Conservation (phyloP, 148 eudicot species). For the Agrostemma githago region DNA sequence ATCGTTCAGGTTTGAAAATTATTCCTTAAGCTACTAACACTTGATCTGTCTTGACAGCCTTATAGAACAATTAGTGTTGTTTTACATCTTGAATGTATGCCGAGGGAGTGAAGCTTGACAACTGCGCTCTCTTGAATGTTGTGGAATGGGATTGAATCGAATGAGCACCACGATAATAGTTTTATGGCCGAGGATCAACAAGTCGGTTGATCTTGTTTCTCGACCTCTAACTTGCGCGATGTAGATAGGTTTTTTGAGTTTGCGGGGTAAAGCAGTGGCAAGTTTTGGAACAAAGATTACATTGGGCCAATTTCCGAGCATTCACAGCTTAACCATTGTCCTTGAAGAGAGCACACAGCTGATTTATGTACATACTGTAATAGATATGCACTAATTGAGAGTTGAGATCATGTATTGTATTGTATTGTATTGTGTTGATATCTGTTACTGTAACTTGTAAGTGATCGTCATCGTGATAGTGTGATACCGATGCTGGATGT, state of each 20-base stretch:
- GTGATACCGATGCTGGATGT: neutral
- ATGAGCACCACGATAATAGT: neutral
- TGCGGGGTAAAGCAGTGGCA: neutral
- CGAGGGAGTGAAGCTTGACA: constrained; percentile 25
- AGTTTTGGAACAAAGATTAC: neutral
- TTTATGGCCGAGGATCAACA: neutral
- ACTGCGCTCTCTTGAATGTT: constrained; percentile 38
- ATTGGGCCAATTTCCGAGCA: neutral
- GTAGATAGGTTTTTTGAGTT: neutral
- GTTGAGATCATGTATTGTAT: no score
- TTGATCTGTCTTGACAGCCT: no score
- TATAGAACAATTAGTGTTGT: no score
- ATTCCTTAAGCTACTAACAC: no score
- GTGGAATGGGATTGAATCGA: neutral
- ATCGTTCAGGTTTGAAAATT: no score
- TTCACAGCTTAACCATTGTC: neutral
- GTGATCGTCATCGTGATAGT: neutral
- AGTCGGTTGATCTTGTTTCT: neutral
- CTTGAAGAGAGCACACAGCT: neutral
- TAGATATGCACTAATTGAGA: no score
- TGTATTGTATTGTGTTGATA: no score
- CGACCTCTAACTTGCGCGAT: neutral
- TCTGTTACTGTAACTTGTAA: neutral
- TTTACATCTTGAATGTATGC: no score
- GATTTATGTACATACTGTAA: neutral